These are phyloP conservation scores for Diospyros kaki DNA, from an alignment of 148 eudicot species.

Conservation along the genomic window DNA sequence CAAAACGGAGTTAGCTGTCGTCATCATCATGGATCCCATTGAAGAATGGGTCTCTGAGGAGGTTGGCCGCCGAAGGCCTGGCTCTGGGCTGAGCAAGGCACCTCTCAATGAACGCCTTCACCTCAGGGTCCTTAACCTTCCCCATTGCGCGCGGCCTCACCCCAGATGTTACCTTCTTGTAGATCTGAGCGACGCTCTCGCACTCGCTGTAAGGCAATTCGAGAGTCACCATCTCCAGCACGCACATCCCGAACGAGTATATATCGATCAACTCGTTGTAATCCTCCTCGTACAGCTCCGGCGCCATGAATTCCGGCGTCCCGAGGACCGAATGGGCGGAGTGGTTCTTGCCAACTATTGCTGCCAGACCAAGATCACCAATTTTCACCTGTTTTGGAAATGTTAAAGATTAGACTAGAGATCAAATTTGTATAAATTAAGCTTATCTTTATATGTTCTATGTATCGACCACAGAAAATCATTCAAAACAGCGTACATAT, in stretches of 20 bases:
- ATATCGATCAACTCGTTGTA: conserved; percentile 70
- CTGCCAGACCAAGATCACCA: conserved; percentile 79
- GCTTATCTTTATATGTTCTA: too few species aligned
- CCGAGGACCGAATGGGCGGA: conserved; percentile 65
- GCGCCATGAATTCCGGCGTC: conserved; percentile 90
- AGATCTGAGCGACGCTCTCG: conserved; percentile 53
- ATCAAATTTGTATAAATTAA: background rate
- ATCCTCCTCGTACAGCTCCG: conserved; percentile 69
- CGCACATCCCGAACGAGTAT: conserved; percentile 71
- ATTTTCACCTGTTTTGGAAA: conserved; percentile 55
- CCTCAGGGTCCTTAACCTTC: conserved; percentile 54
- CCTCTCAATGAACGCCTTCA: conserved; percentile 61
- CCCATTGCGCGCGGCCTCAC: conserved; percentile 49
- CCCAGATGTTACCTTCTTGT: conserved; percentile 62
- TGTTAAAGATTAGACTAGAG: background rate
- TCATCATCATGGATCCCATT: conserved; percentile 43
- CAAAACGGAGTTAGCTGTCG: background rate
- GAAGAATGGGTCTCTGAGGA: conserved; percentile 61
- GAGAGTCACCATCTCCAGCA: conserved; percentile 73
- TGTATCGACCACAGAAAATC: too few species aligned
- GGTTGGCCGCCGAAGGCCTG: conserved; percentile 69
- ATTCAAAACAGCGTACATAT: too few species aligned
- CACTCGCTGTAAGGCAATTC: conserved; percentile 80
- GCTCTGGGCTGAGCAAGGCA: conserved; percentile 67
- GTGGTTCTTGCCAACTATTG: conserved; percentile 54